A percentile compares a stretch with the other conserved stretches of the same genome.
Evolutionary conservation across 177 flowering plant species (phyloP).

Genomic region (Vitis hybrid): DNA sequence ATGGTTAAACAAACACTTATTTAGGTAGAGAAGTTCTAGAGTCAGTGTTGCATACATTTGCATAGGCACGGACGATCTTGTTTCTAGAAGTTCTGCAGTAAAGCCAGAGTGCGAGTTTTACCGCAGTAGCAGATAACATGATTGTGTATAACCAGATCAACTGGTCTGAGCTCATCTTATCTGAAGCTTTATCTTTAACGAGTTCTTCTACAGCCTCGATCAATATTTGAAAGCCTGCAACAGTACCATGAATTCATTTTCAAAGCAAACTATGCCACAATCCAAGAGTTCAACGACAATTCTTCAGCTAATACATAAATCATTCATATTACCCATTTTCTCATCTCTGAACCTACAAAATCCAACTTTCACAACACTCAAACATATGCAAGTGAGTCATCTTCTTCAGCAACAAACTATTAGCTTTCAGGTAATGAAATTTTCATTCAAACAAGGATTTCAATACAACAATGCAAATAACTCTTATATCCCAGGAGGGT

Average conservation of each 20-base stretch:
- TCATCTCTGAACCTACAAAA: too few relatives aligned
- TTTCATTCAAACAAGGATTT: too few relatives aligned
- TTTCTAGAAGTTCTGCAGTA: constrained; percentile 82
- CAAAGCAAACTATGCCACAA: background rate
- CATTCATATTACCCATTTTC: too few relatives aligned
- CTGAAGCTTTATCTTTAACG: constrained; percentile 45
- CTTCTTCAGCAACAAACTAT: too few relatives aligned
- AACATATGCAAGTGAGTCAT: too few relatives aligned
- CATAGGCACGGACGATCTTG: constrained; percentile 90
- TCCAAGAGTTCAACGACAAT: background rate
- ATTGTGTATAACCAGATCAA: constrained; percentile 72
- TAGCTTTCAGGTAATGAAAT: too few relatives aligned
- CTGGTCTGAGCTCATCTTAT: constrained; percentile 49
- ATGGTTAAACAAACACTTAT: background rate
- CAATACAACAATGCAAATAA: too few relatives aligned
- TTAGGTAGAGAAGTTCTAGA: background rate
- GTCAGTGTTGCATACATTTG: constrained; percentile 50
- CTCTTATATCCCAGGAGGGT: background rate
- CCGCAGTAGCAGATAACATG: constrained; percentile 74
- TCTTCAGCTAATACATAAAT: background rate
- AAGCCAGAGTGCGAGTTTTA: constrained; percentile 76
- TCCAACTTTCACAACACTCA: too few relatives aligned
- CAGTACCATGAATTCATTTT: background rate
- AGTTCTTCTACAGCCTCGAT: constrained; percentile 73
- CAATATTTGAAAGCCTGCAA: constrained; percentile 84